Evolutionary conservation across 495 filamentous ascomycete genomes (phyloP).

Genomic region (Thozetella sp.): DNA sequence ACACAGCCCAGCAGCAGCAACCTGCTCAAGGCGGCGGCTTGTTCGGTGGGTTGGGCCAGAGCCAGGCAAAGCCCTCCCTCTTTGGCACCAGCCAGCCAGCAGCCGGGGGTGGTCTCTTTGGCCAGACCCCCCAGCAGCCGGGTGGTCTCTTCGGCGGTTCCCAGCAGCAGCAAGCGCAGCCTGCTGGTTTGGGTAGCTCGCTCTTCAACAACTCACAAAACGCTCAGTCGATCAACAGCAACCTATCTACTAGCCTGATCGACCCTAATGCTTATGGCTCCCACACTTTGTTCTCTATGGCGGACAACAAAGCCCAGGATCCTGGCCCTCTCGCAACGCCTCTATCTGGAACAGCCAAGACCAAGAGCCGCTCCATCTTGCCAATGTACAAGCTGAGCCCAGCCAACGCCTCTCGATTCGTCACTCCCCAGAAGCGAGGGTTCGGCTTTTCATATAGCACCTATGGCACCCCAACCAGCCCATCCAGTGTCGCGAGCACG

Average conservation of each 20-base stretch:
- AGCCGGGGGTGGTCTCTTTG: conserved; percentile 57
- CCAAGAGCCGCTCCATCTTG: conserved; percentile 73
- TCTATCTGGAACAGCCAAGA: conserved; percentile 67
- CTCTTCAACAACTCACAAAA: conserved; percentile 40
- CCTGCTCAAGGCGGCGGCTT: conserved; percentile 33
- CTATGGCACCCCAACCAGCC: conserved; percentile 79
- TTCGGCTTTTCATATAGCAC: conserved; percentile 91
- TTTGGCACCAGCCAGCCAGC: conserved; percentile 40
- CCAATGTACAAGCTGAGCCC: conserved; percentile 91
- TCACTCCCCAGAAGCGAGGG: conserved; percentile 80
- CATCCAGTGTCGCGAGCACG: conserved; percentile 66
- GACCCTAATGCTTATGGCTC: conserved; percentile 82
- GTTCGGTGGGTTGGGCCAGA: conserved; percentile 42
- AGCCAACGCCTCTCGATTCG: conserved; percentile 70
- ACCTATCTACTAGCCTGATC: conserved; percentile 75
- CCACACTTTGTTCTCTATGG: conserved; percentile 76
- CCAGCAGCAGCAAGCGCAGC: conserved; percentile 47
- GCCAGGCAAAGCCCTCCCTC: conserved; percentile 41
- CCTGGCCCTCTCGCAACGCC: conserved; percentile 88
- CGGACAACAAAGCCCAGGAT: conserved; percentile 61
- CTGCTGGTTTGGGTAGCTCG: conserved; percentile 29
- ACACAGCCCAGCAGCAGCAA: conserved; percentile 61
- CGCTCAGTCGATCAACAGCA: conserved; percentile 49
- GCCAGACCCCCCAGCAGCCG: conserved; percentile 6
- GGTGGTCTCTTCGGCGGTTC: not conserved